A percentile compares a stretch with the other conserved stretches of the same genome.
Evolutionary conservation across 2,329 filamentous ascomycete genomes (phyloP).

Genomic region (Akanthomyces dipterigenus): DNA sequence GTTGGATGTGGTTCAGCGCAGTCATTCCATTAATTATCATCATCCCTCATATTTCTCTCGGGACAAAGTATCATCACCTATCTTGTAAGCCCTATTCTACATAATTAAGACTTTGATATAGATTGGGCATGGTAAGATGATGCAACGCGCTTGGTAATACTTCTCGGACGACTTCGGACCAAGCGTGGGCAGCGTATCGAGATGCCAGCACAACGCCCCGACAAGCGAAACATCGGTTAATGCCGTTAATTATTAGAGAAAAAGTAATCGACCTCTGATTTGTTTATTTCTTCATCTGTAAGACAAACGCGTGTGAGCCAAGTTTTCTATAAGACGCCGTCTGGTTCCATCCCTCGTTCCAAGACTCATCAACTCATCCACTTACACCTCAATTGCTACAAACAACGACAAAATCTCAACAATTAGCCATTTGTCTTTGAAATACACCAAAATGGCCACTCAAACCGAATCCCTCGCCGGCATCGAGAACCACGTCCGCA

Average conservation of each 20-base stretch:
- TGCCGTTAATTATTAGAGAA: background rate
- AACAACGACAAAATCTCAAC: background rate
- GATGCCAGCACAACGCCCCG: background rate
- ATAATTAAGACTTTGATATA: no score
- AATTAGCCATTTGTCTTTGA: background rate
- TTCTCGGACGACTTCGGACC: no score
- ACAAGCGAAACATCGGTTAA: background rate
- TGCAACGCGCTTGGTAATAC: no score
- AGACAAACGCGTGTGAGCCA: background rate
- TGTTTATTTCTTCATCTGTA: background rate
- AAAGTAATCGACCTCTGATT: background rate
- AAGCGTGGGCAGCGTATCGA: no score
- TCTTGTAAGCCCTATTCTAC: no score
- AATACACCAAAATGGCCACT: conserved; percentile 1
- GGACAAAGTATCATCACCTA: no score
- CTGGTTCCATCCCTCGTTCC: background rate
- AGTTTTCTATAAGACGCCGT: background rate
- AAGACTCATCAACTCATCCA: background rate
- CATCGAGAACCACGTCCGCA: conserved; percentile 7
- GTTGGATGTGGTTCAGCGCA: no score
- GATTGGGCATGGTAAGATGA: no score
- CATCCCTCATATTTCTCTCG: no score
- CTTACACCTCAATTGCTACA: background rate
- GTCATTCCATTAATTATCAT: no score
- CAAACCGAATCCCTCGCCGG: conserved; percentile 8